Percentiles rank a stretch among this genome's conserved stretches.
phyloP scores from a whole-genome alignment of 805 yeast genomes.

The Monosporozyma yasuniensis region DNA sequence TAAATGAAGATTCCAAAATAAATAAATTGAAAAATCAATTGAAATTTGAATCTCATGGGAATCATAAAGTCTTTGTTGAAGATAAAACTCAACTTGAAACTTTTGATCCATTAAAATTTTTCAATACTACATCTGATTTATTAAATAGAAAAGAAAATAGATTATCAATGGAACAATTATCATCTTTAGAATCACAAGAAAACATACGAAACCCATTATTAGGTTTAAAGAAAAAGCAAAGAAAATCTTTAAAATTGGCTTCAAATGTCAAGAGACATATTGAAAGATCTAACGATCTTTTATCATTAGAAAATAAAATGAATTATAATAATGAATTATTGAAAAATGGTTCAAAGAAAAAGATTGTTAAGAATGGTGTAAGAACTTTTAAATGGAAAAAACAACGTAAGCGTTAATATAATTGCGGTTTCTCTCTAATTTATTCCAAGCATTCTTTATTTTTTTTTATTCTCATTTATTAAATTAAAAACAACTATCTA shows the following conservation, averaged over 20 bases:
- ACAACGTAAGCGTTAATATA: constrained; percentile 48
- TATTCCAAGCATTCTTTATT: background rate
- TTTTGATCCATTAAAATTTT: constrained; percentile 57
- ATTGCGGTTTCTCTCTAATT: background rate
- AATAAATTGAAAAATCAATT: constrained; percentile 40
- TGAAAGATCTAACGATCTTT: constrained; percentile 61
- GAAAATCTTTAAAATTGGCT: constrained; percentile 40
- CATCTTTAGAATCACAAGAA: constrained; percentile 6
- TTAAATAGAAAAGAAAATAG: constrained; percentile 64
- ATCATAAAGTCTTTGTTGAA: constrained; percentile 82
- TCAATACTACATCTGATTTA: constrained; percentile 61
- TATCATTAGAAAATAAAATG: constrained; percentile 61
- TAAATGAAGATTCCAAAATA: constrained; percentile 57
- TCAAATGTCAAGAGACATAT: constrained; percentile 46
- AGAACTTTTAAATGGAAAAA: constrained; percentile 78
- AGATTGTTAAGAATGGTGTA: constrained; percentile 60
- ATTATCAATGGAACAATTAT: constrained; percentile 51
- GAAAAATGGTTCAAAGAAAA: constrained; percentile 84
- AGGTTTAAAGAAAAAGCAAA: constrained; percentile 41
- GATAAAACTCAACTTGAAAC: constrained; percentile 42
- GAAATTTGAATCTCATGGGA: constrained; percentile 50
- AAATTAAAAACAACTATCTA: too few species aligned
- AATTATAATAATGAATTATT: constrained; percentile 75
- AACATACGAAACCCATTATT: constrained; percentile 1
- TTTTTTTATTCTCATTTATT: too few species aligned